These are phyloP conservation scores for Chlorella variabilis DNA, from an alignment of 163 green algal species.

Conservation along the genomic window DNA sequence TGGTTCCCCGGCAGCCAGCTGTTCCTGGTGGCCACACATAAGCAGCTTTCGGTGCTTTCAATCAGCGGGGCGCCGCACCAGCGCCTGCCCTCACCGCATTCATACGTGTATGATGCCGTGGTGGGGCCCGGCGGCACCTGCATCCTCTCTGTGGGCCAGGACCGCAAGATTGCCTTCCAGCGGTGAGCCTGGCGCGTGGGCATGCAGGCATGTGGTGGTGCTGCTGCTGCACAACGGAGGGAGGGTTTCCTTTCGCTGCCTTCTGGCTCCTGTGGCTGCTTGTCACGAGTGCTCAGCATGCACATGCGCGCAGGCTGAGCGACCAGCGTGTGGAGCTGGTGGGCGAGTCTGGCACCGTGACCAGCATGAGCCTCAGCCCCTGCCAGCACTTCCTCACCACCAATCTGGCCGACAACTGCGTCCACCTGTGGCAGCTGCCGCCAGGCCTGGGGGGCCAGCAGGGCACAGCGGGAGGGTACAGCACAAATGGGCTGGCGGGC, in stretches of 20 bases:
- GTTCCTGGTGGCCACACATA: conserved; percentile 24
- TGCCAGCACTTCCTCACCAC: conserved; percentile 77
- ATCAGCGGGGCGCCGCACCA: neutral
- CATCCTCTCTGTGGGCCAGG: conserved; percentile 75
- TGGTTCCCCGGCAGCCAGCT: conserved; percentile 61
- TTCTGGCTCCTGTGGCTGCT: too few relatives aligned
- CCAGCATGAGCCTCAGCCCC: conserved; percentile 68
- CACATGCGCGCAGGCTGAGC: conserved; percentile 35
- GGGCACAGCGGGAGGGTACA: neutral
- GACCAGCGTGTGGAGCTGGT: conserved; percentile 24
- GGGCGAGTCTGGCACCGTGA: conserved; percentile 63
- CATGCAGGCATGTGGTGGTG: too few relatives aligned
- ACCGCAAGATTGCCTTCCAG: conserved; percentile 48
- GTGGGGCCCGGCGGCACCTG: conserved; percentile 71
- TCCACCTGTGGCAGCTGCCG: conserved; percentile 74
- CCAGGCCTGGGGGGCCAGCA: neutral
- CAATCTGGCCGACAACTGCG: conserved; percentile 64
- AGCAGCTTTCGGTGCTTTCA: neutral
- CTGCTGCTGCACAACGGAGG: too few relatives aligned
- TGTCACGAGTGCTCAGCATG: too few relatives aligned
- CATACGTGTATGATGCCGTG: conserved; percentile 38
- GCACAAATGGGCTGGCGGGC: neutral
- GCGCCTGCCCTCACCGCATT: neutral
- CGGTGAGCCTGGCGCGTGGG: conserved; percentile 11
- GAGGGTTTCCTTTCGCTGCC: too few relatives aligned